Evolutionary conservation across 1,284 basidiomycete genomes (phyloP), one percentile per base, ranked within the genome.

Genomic region (Sanghuangporus weigelae): DNA sequence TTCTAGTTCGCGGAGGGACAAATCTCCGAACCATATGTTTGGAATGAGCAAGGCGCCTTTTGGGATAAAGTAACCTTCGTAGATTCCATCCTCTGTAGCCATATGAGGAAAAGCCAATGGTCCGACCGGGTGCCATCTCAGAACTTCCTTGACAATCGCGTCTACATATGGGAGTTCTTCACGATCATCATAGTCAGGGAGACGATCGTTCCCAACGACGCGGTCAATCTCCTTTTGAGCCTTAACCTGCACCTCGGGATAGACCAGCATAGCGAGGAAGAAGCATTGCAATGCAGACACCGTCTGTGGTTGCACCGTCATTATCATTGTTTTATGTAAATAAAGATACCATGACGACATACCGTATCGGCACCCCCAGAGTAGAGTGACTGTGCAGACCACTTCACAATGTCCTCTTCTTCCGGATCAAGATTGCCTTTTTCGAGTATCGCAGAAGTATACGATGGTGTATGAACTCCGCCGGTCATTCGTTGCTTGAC

Each of bases 401-500:
- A 75, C 61, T 75, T 78, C 60, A 79, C 68, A 42, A 78, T 72
- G 5, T 70, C 63, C 19, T 78, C 71, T 21, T 76, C 71, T 8
- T 75, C 72, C 0, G 67, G 63, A 19, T 69, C 67, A 60, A 74
- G 51, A 3, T 64, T 65, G 26, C 75, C 72, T 40, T 73, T 66
- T 61, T 76, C 75, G 4, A 78, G 70, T 36, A 71, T 68, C 1
- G 70, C 71, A 1, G 79, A 77, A 0, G 78, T 68, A 57, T 76
- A 74, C 4, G 79, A 83, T 0, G 74, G 71, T 4, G 67, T 65
- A 0, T 77, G 75, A 7, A 68, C 72, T 0, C 80, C 79, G 2
- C 72, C 70, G 7, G 73, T 77, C 80, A 82, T 77, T 64, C 78
- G 74, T 12, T 77, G 65, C 62, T 74, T 73, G 5, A 78, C 78